phyloP scores from a whole-genome alignment of 306 rosid genomes.

The Ammopiptanthus mongolicus region DNA sequence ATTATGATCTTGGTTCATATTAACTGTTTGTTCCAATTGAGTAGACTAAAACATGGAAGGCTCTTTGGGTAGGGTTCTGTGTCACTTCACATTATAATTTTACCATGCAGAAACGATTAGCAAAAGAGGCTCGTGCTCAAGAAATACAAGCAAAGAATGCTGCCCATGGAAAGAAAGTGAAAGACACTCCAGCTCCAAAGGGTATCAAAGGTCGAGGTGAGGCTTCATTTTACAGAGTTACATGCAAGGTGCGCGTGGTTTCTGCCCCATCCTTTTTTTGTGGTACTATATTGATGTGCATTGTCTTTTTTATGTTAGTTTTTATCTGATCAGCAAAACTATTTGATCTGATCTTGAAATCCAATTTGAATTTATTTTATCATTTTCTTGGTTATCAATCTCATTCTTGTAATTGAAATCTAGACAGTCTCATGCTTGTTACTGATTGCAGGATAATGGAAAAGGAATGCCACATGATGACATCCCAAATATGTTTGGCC shows the following conservation, averaged over 20 bases:
- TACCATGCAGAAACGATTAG: conserved; percentile 64
- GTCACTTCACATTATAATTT: conserved; percentile 11
- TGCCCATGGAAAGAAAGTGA: conserved; percentile 73
- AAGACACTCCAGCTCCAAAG: conserved; percentile 60
- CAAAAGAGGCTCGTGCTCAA: conserved; percentile 83
- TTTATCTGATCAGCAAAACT: neutral
- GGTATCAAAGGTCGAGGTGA: conserved; percentile 79
- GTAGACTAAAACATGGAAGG: neutral
- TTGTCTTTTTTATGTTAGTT: conserved; percentile 2
- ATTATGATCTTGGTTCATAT: neutral
- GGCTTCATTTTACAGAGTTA: conserved; percentile 92
- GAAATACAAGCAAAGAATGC: conserved; percentile 79
- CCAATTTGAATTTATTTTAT: neutral
- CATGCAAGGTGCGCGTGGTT: conserved; percentile 64
- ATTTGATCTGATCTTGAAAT: conserved; percentile 17
- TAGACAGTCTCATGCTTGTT: conserved; percentile 7
- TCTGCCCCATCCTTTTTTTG: conserved; percentile 25
- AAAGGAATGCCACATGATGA: conserved; percentile 97
- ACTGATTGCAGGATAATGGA: conserved; percentile 79
- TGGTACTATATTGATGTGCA: neutral
- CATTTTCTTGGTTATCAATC: conserved; percentile 12
- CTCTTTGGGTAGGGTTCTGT: neutral
- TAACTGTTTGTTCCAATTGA: neutral
- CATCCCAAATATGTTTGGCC: conserved; percentile 99
- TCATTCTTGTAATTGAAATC: neutral